Evolutionary conservation across 2,329 filamentous ascomycete species (phyloP), one percentile per base, ranked within the genome.

Genomic region (Talaromyces sp.): DNA sequence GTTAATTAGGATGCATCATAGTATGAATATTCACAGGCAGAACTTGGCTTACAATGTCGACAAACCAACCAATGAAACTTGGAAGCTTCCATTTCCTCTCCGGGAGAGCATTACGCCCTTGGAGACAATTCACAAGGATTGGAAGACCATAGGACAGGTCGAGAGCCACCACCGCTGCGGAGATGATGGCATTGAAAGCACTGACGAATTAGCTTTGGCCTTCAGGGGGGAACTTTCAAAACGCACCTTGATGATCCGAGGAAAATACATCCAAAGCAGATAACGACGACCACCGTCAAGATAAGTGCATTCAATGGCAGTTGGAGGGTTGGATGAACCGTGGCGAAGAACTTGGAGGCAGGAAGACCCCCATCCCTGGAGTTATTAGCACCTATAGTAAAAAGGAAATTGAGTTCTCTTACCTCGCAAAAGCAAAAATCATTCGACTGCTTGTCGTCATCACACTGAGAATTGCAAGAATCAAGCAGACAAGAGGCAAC

Each of bases 101-200:
- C 0, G 87, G 87, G 2, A 90, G 73, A 70, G 83, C 83, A 41
- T 77, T 82, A 5, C 87, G 80, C 5, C 87, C 86, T 1, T 85
- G 82, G 2, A 89, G 71, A 51, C 84, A 80, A 57, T 91, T 89
- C 58, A 91, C 83, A 0, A 82, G 76, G 35, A 89, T 82, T 0
- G 88, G 89, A 41, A 91, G 89, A 4, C 82, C 88, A 59, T 91
- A 91, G 1, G 86, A 88, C 1, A 91, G 73, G 5, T 86, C 85
- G 0, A 91, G 78, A 0, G 87, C 85, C 3, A 90, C 86, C 1
- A 91, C 88, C 0, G 86, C 86, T 0, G 86, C 84, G 0, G 86
- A 83, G 3, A 87, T 81, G 55, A 90, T 88, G 14, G 87, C 86
- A 32, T 87, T 89, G 71, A 90, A 89, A 0, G 87, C 86, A 54